phyloP scores from a whole-genome alignment of 768 basidiomycete genomes.

The Tephrocybe rancida region DNA sequence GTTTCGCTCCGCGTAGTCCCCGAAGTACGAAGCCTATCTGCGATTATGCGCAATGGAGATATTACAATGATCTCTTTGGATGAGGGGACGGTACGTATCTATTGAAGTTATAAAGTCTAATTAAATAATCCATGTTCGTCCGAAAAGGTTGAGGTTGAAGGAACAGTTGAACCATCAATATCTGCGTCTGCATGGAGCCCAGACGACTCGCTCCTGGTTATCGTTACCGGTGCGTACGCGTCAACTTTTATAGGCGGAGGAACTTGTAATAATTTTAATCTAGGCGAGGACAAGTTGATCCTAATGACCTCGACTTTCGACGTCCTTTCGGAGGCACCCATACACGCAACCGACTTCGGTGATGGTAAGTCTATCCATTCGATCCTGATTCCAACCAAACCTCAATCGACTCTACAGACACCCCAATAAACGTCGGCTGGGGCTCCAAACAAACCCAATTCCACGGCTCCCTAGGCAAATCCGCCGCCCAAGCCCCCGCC shows the following conservation, averaged over 20 bases:
- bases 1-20: constrained; percentile 70
- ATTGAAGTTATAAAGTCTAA: not conserved
- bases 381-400: not conserved
- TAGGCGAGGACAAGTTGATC: constrained; percentile 78
- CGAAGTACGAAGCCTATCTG: constrained; percentile 66
- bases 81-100: not conserved
- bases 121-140: constrained; percentile 10
- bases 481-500: constrained; percentile 62
- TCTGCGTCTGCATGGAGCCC: constrained; percentile 87
- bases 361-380: constrained; percentile 53
- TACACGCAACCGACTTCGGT: constrained; percentile 81
- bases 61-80: constrained; percentile 65
- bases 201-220: constrained; percentile 83
- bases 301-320: constrained; percentile 91
- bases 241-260: not conserved
- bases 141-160: constrained; percentile 79
- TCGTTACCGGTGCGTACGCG: constrained; percentile 68
- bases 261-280: not conserved
- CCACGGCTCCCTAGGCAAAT: constrained; percentile 92
- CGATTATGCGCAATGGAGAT: constrained; percentile 80
- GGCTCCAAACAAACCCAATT: constrained; percentile 97
- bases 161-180: constrained; percentile 85
- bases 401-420: constrained; percentile 48
- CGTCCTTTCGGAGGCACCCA: constrained; percentile 75
- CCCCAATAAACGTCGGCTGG: constrained; percentile 96